Percentiles rank a stretch among this genome's conserved stretches.
phyloP scores from a whole-genome alignment of 345 rosid genomes.

The Pistacia atlantica region DNA sequence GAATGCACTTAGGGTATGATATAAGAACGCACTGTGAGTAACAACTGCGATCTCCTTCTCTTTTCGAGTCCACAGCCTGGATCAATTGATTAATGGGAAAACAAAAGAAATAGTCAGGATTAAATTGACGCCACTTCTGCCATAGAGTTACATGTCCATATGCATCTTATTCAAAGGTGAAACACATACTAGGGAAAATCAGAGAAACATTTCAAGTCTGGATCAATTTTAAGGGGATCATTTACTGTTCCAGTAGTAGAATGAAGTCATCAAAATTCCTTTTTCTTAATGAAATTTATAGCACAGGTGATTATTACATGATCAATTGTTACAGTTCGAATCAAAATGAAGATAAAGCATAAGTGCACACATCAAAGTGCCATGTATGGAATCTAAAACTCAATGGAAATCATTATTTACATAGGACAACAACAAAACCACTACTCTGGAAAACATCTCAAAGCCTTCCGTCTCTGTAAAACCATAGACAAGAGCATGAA shows the following conservation, averaged over 20 bases:
- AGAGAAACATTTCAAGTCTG: background rate
- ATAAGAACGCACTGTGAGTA: constrained; percentile 71
- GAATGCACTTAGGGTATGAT: constrained; percentile 51
- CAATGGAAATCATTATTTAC: background rate
- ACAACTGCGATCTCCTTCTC: constrained; percentile 85
- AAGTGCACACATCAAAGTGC: background rate
- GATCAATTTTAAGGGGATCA: background rate
- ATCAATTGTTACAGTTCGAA: background rate
- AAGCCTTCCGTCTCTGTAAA: background rate
- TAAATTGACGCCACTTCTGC: background rate
- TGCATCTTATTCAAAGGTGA: background rate
- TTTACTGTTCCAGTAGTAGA: too few relatives aligned
- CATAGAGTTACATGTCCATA: background rate
- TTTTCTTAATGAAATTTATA: background rate
- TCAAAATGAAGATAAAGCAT: background rate
- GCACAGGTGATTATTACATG: background rate
- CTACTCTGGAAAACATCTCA: background rate
- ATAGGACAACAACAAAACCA: background rate
- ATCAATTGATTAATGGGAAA: constrained; percentile 8
- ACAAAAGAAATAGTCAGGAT: background rate
- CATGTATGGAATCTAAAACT: background rate
- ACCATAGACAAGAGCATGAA: background rate
- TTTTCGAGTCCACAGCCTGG: constrained; percentile 72
- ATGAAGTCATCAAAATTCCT: background rate
- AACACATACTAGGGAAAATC: background rate